A percentile compares a stretch with the other conserved stretches of the same genome.
Conservation (phyloP, 441 rosid species). For the Flueggea neowawraea region DNA sequence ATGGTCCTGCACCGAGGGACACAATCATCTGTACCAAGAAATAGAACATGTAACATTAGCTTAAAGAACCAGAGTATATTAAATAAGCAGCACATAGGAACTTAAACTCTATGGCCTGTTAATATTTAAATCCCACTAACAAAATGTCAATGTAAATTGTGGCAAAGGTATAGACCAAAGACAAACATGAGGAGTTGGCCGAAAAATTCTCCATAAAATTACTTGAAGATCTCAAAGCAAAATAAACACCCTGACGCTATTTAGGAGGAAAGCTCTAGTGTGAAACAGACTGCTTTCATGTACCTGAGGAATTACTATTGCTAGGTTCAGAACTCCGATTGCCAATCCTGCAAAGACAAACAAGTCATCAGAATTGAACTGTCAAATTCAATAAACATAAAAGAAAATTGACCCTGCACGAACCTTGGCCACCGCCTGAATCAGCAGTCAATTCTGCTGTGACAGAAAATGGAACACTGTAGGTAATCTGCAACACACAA, state of each 20-base stretch:
- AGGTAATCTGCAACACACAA: slow-evolving; percentile 62
- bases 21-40: slow-evolving; percentile 58
- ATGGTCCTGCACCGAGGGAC: slow-evolving; percentile 91
- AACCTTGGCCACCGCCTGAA: slow-evolving; percentile 97
- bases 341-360: slow-evolving; percentile 68
- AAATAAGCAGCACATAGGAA: neutral
- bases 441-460: slow-evolving; percentile 96
- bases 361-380: slow-evolving; percentile 2
- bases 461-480: slow-evolving; percentile 91
- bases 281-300: neutral
- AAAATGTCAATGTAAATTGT: too few species aligned
- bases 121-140: too few species aligned
- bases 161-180: too few species aligned
- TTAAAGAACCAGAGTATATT: neutral
- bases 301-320: slow-evolving; percentile 94
- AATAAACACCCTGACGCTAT: too few species aligned
- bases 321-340: slow-evolving; percentile 90
- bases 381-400: too few species aligned
- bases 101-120: neutral
- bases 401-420: slow-evolving; percentile 9
- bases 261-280: too few species aligned
- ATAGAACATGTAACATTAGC: slow-evolving; percentile 15
- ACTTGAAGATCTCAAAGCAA: too few species aligned
- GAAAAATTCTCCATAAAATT: too few species aligned
- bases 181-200: too few species aligned